A percentile compares a stretch with the other conserved stretches of the same genome.
phyloP scores from a whole-genome alignment of 345 rosid species.

The Eutrema yunnanense region DNA sequence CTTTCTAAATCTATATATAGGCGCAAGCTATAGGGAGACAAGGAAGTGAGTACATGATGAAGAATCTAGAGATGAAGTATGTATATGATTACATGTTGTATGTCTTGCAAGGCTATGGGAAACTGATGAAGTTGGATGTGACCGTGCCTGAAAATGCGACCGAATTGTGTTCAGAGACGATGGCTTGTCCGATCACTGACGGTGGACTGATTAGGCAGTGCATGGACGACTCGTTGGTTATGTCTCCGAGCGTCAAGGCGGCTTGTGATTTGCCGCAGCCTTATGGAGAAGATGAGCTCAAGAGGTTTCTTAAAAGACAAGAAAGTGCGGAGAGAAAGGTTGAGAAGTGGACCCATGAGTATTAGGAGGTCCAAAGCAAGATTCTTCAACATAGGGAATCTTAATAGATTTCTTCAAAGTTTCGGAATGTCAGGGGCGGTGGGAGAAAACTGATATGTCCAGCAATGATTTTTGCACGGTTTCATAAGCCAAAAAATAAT shows the following conservation, averaged over 20 bases:
- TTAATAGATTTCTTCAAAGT: too few species aligned
- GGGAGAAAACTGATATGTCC: too few species aligned
- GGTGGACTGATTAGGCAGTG: conserved; percentile 33
- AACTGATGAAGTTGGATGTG: conserved; percentile 47
- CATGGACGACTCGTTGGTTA: conserved; percentile 49
- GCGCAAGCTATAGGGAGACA: conserved; percentile 45
- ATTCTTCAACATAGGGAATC: not conserved
- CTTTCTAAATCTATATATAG: not conserved
- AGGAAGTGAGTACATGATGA: conserved; percentile 40
- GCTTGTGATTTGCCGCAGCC: conserved; percentile 48
- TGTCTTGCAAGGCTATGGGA: conserved; percentile 38
- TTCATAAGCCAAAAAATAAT: too few species aligned
- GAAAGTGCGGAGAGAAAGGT: conserved; percentile 18
- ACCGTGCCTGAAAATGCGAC: conserved; percentile 31
- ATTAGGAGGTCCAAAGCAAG: conserved; percentile 17
- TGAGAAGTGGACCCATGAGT: conserved; percentile 27
- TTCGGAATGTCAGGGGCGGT: too few species aligned
- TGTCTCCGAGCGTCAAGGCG: conserved; percentile 30
- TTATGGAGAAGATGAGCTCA: conserved; percentile 22
- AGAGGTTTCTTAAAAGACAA: conserved; percentile 25
- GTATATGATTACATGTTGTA: conserved; percentile 64
- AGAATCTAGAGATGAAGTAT: conserved; percentile 39
- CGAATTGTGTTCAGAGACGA: conserved; percentile 37
- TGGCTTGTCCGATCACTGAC: conserved; percentile 33
- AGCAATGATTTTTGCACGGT: too few species aligned